These are phyloP conservation scores for Aspergillus ochraceus DNA, from an alignment of 2,329 filamentous ascomycete species.

Conservation along the genomic window DNA sequence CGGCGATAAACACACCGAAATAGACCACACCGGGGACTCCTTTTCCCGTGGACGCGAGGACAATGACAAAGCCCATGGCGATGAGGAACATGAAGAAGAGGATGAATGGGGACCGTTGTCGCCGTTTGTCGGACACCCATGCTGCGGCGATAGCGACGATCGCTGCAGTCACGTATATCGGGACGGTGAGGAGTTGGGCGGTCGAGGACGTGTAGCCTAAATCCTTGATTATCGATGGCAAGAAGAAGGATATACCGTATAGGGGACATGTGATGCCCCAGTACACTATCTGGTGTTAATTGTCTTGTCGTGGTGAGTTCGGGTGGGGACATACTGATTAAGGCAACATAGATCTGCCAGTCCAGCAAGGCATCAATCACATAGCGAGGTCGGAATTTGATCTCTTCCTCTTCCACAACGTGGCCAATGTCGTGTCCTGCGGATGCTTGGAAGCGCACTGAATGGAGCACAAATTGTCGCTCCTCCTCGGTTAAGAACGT, in stretches of 20 bases:
- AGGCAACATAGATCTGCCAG: slow-evolving; percentile 42
- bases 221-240: slow-evolving; percentile 44
- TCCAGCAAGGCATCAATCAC: slow-evolving; percentile 42
- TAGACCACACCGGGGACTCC: slow-evolving; percentile 46
- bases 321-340: slow-evolving; percentile 33
- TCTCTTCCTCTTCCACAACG: slow-evolving; percentile 28
- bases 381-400: slow-evolving; percentile 40
- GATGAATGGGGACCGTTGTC: slow-evolving; percentile 57
- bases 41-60: slow-evolving; percentile 34
- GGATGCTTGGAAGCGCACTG: slow-evolving; percentile 38
- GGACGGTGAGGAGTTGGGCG: slow-evolving; percentile 43
- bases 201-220: slow-evolving; percentile 41
- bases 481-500: slow-evolving; percentile 45
- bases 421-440: slow-evolving; percentile 18
- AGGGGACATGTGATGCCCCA: slow-evolving; percentile 45
- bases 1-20: slow-evolving; percentile 50
- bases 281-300: slow-evolving; percentile 32
- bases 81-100: slow-evolving; percentile 55
- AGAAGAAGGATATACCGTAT: slow-evolving; percentile 43
- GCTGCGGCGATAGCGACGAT: slow-evolving; percentile 46
- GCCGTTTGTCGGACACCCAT: slow-evolving; percentile 58
- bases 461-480: slow-evolving; percentile 38
- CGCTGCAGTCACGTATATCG: slow-evolving; percentile 43
- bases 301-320: fast-evolving
- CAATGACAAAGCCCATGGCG: slow-evolving; percentile 59